Evolutionary conservation across 2,329 filamentous ascomycete species (phyloP).

Genomic region (Thielaviopsis euricoi): DNA sequence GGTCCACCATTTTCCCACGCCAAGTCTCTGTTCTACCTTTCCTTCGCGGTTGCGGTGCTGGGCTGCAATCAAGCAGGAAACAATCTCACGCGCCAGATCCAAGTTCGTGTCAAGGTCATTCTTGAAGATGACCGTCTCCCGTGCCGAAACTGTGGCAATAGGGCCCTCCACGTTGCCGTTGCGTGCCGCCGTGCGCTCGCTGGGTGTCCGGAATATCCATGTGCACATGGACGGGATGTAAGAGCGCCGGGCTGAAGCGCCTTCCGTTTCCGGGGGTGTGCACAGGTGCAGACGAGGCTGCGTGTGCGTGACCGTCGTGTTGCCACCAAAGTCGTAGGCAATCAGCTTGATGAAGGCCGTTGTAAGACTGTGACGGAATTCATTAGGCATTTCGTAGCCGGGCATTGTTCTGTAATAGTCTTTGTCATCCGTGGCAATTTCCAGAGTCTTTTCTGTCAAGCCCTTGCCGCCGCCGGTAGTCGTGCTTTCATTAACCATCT

Average conservation of each 20-base stretch:
- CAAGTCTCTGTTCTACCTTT: conserved; percentile 37
- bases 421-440: conserved; percentile 8
- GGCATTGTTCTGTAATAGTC: conserved; percentile 28
- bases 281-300: conserved; percentile 43
- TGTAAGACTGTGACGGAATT: conserved; percentile 39
- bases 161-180: conserved; percentile 45
- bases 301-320: conserved; percentile 35
- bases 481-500: background rate
- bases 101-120: conserved; percentile 39
- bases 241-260: conserved; percentile 24
- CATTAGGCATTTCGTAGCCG: conserved; percentile 40
- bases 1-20: conserved; percentile 46
- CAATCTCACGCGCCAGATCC: conserved; percentile 44
- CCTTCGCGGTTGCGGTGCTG: conserved; percentile 46
- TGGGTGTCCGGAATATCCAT: conserved; percentile 44
- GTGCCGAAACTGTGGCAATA: conserved; percentile 40
- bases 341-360: conserved; percentile 46
- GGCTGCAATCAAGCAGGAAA: conserved; percentile 43
- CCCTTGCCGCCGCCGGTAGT: background rate
- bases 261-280: conserved; percentile 18
- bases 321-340: conserved; percentile 50
- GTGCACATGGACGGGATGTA: conserved; percentile 42
- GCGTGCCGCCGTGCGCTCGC: conserved; percentile 41
- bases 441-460: conserved; percentile 1
- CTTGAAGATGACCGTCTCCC: conserved; percentile 37